These are phyloP conservation scores for Solanum pennellii DNA, from an alignment of 257 asterid genomes.

Conservation along the genomic window DNA sequence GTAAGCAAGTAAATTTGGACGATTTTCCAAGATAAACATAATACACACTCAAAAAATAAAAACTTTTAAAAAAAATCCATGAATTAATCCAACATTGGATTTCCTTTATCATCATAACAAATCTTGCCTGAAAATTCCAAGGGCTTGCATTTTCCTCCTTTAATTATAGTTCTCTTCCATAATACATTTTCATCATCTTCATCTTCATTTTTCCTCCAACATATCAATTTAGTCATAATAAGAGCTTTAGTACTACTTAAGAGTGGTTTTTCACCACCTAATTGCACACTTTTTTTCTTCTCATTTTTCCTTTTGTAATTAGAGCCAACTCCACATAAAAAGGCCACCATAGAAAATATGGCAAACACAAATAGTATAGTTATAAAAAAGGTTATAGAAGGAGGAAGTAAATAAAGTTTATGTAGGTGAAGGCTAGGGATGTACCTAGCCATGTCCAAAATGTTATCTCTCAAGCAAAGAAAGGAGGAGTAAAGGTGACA, in stretches of 20 bases:
- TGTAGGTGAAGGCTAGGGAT: neutral
- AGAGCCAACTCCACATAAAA: neutral
- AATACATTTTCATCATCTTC: conserved; percentile 18
- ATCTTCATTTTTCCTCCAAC: conserved; percentile 40
- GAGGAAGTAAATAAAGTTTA: neutral
- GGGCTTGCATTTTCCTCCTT: conserved; percentile 47
- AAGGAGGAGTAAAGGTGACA: neutral
- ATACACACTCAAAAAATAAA: neutral
- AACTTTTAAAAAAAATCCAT: too few relatives aligned
- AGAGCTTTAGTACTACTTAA: conserved; percentile 44
- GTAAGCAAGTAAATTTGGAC: neutral
- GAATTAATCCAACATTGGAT: neutral
- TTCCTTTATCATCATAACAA: conserved; percentile 39
- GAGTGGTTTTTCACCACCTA: conserved; percentile 24
- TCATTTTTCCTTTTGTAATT: neutral
- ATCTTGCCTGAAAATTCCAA: conserved; percentile 53
- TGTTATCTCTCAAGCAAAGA: neutral
- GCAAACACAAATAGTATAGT: neutral
- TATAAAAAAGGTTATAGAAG: neutral
- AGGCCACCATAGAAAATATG: neutral
- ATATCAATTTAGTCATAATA: conserved; percentile 32
- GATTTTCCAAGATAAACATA: neutral
- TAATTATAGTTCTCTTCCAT: conserved; percentile 57
- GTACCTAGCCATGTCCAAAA: neutral
- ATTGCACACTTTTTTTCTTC: conserved; percentile 12